phyloP scores from a whole-genome alignment of 2,329 filamentous ascomycete species.

The Xylariaceae sp. region DNA sequence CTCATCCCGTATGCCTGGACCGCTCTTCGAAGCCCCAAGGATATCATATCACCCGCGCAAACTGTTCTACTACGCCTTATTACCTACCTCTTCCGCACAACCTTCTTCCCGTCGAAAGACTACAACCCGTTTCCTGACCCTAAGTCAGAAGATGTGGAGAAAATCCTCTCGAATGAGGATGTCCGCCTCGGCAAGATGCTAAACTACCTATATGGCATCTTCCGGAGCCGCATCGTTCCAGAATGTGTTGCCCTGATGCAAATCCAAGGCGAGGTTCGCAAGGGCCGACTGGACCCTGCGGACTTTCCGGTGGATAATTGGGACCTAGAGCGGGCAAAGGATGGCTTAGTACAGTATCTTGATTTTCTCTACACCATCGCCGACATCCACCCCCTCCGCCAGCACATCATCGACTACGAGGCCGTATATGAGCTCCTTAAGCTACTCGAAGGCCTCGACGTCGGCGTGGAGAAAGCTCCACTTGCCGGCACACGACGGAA shows the following conservation, averaged over 20 bases:
- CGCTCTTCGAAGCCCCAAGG: slow-evolving; percentile 87
- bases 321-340: slow-evolving; percentile 97
- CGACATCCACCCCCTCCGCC: slow-evolving; percentile 80
- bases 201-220: slow-evolving; percentile 90
- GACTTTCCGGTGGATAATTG: slow-evolving; percentile 94
- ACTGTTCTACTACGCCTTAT: slow-evolving; percentile 89
- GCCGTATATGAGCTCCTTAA: slow-evolving; percentile 86
- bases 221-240: slow-evolving; percentile 88
- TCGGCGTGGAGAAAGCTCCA: slow-evolving; percentile 81
- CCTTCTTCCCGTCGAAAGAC: slow-evolving; percentile 44
- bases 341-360: slow-evolving; percentile 90
- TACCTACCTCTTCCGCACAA: slow-evolving; percentile 80
- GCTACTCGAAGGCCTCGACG: slow-evolving; percentile 83
- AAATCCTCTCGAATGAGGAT: slow-evolving; percentile 51
- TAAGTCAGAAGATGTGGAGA: slow-evolving; percentile 29
- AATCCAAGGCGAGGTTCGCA: slow-evolving; percentile 85
- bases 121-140: slow-evolving; percentile 34
- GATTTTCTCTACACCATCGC: slow-evolving; percentile 91
- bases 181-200: slow-evolving; percentile 65
- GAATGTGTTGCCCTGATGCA: slow-evolving; percentile 95
- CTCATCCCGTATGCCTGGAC: slow-evolving; percentile 92
- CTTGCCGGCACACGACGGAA: slow-evolving; percentile 51
- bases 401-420: slow-evolving; percentile 88
- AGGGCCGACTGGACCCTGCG: slow-evolving; percentile 72
- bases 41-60: slow-evolving; percentile 94